Percentiles rank a stretch among this genome's conserved stretches.
Evolutionary conservation across 2,329 filamentous ascomycete genomes (phyloP).

Genomic region (Alternaria conjuncta): DNA sequence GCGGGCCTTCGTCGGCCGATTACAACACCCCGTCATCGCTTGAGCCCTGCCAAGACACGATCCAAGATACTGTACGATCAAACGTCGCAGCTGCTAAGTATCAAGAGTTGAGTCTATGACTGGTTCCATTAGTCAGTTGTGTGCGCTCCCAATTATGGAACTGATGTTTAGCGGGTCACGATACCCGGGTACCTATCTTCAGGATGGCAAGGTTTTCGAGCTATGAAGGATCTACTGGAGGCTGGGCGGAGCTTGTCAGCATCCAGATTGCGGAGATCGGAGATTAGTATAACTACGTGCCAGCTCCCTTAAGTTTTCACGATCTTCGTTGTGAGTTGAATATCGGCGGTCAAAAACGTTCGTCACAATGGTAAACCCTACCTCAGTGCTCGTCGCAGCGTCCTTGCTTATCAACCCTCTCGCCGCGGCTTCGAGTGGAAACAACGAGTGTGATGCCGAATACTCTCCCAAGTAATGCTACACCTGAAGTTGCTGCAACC

Average conservation of each 20-base stretch:
- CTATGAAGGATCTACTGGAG: not conserved
- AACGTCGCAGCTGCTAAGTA: not conserved
- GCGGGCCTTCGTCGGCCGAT: not conserved
- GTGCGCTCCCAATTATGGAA: not conserved
- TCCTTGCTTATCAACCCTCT: not conserved
- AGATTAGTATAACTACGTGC: not conserved
- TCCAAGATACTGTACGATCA: not conserved
- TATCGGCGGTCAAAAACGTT: accelerated
- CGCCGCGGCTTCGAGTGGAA: not conserved
- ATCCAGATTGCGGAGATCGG: not conserved
- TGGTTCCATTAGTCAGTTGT: not conserved
- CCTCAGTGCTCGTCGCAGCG: not conserved
- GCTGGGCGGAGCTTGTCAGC: not conserved
- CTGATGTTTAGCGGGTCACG: not conserved
- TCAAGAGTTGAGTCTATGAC: not conserved
- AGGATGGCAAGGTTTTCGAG: not conserved
- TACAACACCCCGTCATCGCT: not conserved
- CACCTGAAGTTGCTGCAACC: no score
- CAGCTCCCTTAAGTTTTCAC: not conserved
- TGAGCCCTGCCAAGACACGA: not conserved
- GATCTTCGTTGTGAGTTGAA: not conserved
- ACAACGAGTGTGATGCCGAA: not conserved
- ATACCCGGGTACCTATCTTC: not conserved
- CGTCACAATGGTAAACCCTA: not conserved
- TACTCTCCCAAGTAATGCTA: not conserved